phyloP scores from a whole-genome alignment of 805 yeast genomes.

The Lipomyces mesembrius region DNA sequence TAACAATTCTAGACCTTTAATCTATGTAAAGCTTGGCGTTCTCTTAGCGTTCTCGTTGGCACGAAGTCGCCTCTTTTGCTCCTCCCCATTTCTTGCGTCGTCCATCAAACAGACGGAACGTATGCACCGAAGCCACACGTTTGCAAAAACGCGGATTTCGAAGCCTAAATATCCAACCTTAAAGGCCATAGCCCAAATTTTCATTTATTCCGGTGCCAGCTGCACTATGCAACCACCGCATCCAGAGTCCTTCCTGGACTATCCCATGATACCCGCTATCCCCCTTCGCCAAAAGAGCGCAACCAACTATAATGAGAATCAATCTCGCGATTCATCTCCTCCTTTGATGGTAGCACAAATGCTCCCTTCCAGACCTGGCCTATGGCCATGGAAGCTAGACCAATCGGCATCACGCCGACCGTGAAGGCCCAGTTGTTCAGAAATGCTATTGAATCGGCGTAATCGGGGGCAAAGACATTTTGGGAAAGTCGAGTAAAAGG shows the following conservation, averaged over 20 bases:
- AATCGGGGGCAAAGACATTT: background rate
- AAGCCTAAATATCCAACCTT: background rate
- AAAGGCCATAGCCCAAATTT: background rate
- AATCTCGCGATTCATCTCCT: background rate
- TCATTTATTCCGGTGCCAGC: background rate
- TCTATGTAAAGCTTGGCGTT: background rate
- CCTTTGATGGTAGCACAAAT: background rate
- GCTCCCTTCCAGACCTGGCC: background rate
- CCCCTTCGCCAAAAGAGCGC: background rate
- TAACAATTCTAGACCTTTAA: too few species aligned
- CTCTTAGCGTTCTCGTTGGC: background rate
- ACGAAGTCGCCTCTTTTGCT: constrained; percentile 2
- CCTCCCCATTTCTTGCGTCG: background rate
- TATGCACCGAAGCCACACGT: background rate
- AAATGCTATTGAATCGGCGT: background rate
- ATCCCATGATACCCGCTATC: background rate
- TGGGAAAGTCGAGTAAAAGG: constrained; percentile 1
- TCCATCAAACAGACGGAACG: background rate
- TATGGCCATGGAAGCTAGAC: background rate
- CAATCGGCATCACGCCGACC: background rate
- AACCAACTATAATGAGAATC: background rate
- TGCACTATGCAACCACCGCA: background rate
- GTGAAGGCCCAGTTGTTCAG: background rate
- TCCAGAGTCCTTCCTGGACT: background rate
- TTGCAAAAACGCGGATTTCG: background rate